Evolutionary conservation across 257 asterid genomes (phyloP).

Genomic region (Solanum lignicaule): DNA sequence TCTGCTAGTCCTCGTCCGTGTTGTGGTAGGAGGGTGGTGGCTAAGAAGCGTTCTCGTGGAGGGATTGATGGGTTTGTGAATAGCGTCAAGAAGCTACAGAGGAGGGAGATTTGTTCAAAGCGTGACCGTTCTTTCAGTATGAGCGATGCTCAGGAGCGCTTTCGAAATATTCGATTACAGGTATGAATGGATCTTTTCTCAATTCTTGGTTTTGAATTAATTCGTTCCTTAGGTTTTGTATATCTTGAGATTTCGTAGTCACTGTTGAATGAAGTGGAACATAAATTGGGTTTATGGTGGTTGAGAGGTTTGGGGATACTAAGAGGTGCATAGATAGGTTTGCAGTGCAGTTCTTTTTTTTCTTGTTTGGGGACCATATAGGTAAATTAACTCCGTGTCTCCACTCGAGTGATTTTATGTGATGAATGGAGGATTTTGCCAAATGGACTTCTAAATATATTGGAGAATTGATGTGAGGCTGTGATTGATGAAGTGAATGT

Average conservation of each 20-base stretch:
- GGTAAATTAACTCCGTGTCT: neutral
- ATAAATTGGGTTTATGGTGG: neutral
- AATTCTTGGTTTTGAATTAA: neutral
- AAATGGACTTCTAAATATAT: neutral
- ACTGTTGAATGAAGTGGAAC: neutral
- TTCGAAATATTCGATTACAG: slow-evolving; percentile 86
- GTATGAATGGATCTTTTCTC: slow-evolving; percentile 17
- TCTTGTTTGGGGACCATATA: neutral
- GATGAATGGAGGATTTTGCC: neutral
- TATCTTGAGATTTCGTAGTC: neutral
- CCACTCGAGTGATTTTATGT: neutral
- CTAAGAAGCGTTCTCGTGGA: slow-evolving; percentile 86
- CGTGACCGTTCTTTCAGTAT: slow-evolving; percentile 9
- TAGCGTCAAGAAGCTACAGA: slow-evolving; percentile 13
- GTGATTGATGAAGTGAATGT: neutral
- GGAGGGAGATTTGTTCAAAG: slow-evolving; percentile 12
- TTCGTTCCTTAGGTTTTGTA: neutral
- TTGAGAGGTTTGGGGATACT: neutral
- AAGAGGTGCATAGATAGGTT: neutral
- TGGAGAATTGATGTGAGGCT: neutral
- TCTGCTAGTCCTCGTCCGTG: slow-evolving; percentile 94
- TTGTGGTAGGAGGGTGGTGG: slow-evolving; percentile 84
- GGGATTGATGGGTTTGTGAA: slow-evolving; percentile 52
- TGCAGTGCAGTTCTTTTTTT: neutral
- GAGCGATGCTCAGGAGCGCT: slow-evolving; percentile 20